phyloP scores from a whole-genome alignment of 164 flowering plant genomes.

The Tetracentron sinense region DNA sequence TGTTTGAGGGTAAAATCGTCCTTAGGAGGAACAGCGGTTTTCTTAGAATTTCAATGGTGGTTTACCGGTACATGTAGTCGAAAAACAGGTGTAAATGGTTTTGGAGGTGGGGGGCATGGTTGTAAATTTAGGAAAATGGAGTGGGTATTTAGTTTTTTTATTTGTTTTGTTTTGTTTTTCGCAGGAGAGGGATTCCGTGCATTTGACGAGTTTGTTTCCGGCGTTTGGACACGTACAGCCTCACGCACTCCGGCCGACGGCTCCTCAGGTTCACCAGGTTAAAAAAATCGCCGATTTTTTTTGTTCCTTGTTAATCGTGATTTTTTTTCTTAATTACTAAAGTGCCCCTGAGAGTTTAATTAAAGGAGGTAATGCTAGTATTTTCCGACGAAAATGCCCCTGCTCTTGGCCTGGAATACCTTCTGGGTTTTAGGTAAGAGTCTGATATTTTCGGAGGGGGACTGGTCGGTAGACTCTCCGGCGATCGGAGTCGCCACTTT shows the following conservation, averaged over 20 bases:
- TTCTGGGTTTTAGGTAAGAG: too few relatives aligned
- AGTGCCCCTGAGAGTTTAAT: background rate
- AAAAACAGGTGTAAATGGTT: too few relatives aligned
- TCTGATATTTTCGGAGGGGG: too few relatives aligned
- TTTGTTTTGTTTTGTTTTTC: background rate
- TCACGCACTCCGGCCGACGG: conserved; percentile 42
- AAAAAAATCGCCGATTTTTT: background rate
- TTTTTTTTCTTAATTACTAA: background rate
- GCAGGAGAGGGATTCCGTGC: conserved; percentile 31
- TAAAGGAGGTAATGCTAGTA: too few relatives aligned
- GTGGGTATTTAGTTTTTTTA: background rate
- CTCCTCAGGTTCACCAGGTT: conserved; percentile 51
- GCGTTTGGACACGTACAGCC: conserved; percentile 55
- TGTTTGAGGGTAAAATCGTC: too few relatives aligned
- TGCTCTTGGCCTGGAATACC: too few relatives aligned
- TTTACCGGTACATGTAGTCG: too few relatives aligned
- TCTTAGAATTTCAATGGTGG: too few relatives aligned
- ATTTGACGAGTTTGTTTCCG: conserved; percentile 43
- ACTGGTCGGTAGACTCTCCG: too few relatives aligned
- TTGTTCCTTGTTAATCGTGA: background rate
- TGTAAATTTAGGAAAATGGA: background rate
- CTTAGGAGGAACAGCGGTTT: too few relatives aligned
- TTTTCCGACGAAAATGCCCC: background rate
- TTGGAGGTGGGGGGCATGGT: background rate
- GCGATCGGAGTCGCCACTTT: too few relatives aligned